Conservation (phyloP, 139 green algal genomes). For the Coelastrella sp. region DNA sequence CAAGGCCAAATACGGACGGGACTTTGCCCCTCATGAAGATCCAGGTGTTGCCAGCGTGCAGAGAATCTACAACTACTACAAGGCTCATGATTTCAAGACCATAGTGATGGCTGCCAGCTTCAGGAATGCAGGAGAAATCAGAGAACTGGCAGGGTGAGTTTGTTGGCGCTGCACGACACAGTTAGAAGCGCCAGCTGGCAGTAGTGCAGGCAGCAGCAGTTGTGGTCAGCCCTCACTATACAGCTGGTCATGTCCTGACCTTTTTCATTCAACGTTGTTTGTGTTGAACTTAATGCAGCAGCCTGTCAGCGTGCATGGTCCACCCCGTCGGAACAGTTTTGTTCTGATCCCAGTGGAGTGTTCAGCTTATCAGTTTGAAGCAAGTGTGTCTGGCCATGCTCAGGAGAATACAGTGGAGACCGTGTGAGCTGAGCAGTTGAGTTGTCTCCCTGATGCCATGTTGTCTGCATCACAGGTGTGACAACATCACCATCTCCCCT, state of each 20-base stretch:
- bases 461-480: slow-evolving; percentile 64
- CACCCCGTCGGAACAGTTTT: too few relatives aligned
- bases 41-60: slow-evolving; percentile 80
- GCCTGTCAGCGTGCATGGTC: too few relatives aligned
- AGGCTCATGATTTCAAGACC: slow-evolving; percentile 79
- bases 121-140: slow-evolving; percentile 88
- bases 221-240: neutral
- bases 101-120: slow-evolving; percentile 94
- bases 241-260: neutral
- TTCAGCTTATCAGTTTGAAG: too few relatives aligned
- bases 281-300: neutral
- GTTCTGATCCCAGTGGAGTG: too few relatives aligned
- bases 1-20: slow-evolving; percentile 69
- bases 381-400: too few relatives aligned
- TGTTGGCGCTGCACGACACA: neutral
- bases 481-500: slow-evolving; percentile 94
- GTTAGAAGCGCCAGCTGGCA: neutral
- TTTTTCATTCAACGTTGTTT: neutral
- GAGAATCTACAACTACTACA: slow-evolving; percentile 90
- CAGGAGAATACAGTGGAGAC: too few relatives aligned
- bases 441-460: neutral
- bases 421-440: too few relatives aligned
- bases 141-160: slow-evolving; percentile 79
- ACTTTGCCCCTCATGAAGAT: slow-evolving; percentile 78
- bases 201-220: neutral